These are phyloP conservation scores for Colletotrichum shisoi DNA, from an alignment of 2,329 filamentous ascomycete genomes.

Conservation along the genomic window DNA sequence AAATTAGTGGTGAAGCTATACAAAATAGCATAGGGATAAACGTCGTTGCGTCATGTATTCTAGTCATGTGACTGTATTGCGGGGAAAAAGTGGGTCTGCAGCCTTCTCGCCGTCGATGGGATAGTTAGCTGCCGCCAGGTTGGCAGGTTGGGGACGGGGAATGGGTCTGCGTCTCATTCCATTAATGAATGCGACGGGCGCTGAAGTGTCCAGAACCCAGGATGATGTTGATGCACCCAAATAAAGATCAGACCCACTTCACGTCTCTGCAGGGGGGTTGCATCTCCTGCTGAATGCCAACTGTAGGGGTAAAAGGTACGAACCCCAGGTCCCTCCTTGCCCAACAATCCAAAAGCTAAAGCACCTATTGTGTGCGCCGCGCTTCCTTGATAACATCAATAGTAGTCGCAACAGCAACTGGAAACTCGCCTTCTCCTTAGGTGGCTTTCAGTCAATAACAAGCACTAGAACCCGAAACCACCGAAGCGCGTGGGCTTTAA, in stretches of 20 bases:
- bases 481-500: no score
- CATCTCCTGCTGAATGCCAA: neutral
- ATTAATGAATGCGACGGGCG: slow-evolving; percentile 16
- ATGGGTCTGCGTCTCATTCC: slow-evolving; percentile 3
- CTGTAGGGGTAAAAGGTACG: slow-evolving; percentile 2
- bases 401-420: neutral
- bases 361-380: neutral
- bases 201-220: slow-evolving; percentile 43
- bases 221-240: slow-evolving; percentile 41
- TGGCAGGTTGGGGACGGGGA: neutral
- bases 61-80: no score
- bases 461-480: neutral
- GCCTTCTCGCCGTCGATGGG: no score
- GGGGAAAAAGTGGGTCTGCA: no score
- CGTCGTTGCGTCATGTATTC: no score
- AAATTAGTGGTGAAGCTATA: no score
- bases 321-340: neutral
- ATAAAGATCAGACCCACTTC: slow-evolving; percentile 12
- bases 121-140: neutral
- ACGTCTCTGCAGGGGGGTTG: neutral
- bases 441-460: neutral
- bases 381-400: neutral
- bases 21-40: no score
- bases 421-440: neutral
- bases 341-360: neutral